Evolutionary conservation across 192 early-diverging fungal genomes (phyloP), one percentile per base, ranked within the genome.

Genomic region (Pecoramyces ruminantium): DNA sequence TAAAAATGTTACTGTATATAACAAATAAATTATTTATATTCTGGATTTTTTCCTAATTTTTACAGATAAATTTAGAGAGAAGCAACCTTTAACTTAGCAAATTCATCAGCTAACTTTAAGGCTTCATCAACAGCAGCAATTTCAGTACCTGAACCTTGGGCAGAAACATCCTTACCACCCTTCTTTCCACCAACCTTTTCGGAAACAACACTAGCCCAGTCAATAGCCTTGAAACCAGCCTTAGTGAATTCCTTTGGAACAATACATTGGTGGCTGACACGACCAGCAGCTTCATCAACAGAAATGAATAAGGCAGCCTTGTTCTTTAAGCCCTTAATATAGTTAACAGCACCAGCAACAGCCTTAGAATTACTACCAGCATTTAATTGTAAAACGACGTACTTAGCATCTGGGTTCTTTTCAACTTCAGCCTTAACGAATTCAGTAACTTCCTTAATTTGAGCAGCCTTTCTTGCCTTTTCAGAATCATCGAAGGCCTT

Each of bases 81-180:
- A n/a, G 30, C 81, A 29, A 92, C 77, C 86, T 92, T 89, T 77
- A 89, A 77, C 83, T 93, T 86, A 80, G 92, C 96, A 88, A 94
- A 96, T 80, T 91, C 87, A 79, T 88, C 82, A 27, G 96, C 95
- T 78, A 90, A 88, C 27, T 86, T 85, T 15, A 96, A 81, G 29
- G 96, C 96, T 83, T 94, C 93, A 78, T 92, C 90, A 29, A 94
- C 85, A 80, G 87, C 86, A 79, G 84, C 86, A 21, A 90, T 80
- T 29, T 93, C 88, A 58, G 89, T 86, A 38, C 96, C 97, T 79
- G 92, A 92, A 25, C 97, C 97, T 81, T 96, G 95, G 34, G 97
- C 97, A 81, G 94, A 83, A 79, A 96, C 95, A 77, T 96, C 95
- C 82, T 96, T 97, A 78, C 97, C 97, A 39, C 97, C 97, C 81